Conservation (phyloP, 495 filamentous ascomycete genomes). For the Penicillium tannophilum region DNA sequence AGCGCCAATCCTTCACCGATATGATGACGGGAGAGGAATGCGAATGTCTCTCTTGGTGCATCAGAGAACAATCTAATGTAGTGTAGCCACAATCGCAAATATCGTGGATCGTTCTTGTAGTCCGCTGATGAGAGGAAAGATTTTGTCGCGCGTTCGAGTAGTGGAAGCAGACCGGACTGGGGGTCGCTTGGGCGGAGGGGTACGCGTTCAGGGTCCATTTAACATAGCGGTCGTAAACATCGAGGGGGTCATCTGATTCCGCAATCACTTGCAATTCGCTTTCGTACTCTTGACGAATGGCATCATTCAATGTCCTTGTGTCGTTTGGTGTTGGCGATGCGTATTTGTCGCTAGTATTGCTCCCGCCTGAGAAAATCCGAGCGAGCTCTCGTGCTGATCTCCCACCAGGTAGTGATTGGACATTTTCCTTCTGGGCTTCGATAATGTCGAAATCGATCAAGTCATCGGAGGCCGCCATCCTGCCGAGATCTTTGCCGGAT, state of each 20-base stretch:
- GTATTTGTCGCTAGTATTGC: constrained; percentile 45
- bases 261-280: constrained; percentile 72
- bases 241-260: constrained; percentile 93
- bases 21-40: constrained; percentile 83
- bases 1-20: constrained; percentile 86
- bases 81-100: constrained; percentile 89
- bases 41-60: constrained; percentile 85
- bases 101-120: constrained; percentile 94
- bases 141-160: constrained; percentile 91
- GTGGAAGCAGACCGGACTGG: constrained; percentile 82
- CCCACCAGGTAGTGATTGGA: constrained; percentile 87
- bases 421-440: constrained; percentile 96
- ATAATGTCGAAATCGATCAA: constrained; percentile 92
- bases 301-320: constrained; percentile 75
- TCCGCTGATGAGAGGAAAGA: constrained; percentile 78
- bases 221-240: constrained; percentile 94
- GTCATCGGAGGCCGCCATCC: constrained; percentile 57
- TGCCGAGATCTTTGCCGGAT: constrained; percentile 21
- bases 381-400: constrained; percentile 88
- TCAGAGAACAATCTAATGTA: constrained; percentile 94
- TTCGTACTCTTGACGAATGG: constrained; percentile 81
- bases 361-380: constrained; percentile 71
- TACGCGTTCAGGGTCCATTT: constrained; percentile 96
- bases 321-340: constrained; percentile 63
- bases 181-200: constrained; percentile 89